Percentiles rank a stretch among this genome's conserved stretches.
Conservation (phyloP, 169 alveolate genomes). For the Toxoplasma gondii region DNA sequence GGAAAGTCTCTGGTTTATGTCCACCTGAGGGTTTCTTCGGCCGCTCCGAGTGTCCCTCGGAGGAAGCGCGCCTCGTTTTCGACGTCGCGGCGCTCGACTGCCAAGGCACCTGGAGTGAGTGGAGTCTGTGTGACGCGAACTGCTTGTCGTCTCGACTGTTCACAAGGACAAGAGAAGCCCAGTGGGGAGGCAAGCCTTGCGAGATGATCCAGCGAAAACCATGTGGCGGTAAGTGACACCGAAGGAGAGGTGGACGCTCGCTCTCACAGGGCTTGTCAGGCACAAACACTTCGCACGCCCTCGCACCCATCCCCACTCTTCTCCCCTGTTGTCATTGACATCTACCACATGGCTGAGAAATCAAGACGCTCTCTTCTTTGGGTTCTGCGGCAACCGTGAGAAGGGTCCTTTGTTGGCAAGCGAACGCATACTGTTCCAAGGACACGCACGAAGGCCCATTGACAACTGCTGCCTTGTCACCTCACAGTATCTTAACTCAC, state of each 20-base stretch:
- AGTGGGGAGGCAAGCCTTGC: slow-evolving; percentile 42
- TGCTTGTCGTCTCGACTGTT: slow-evolving; percentile 12
- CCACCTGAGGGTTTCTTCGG: slow-evolving; percentile 37
- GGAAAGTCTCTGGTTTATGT: background rate
- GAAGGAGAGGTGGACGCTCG: background rate
- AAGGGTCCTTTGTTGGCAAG: too few relatives aligned
- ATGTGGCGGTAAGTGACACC: slow-evolving; percentile 3
- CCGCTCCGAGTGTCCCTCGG: background rate
- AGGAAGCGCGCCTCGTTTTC: background rate
- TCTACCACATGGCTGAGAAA: too few relatives aligned
- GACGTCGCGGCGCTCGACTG: slow-evolving; percentile 32
- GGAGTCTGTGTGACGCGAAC: slow-evolving; percentile 31
- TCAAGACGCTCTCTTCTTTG: too few relatives aligned
- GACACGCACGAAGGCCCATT: too few relatives aligned
- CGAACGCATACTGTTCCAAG: too few relatives aligned
- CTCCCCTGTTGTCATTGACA: too few relatives aligned
- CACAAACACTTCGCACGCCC: too few relatives aligned
- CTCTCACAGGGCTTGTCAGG: too few relatives aligned
- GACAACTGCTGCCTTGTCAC: too few relatives aligned
- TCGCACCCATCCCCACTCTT: too few relatives aligned
- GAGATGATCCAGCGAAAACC: slow-evolving; percentile 2
- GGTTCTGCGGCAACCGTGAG: too few relatives aligned
- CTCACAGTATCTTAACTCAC: too few relatives aligned
- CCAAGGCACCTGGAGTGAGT: slow-evolving; percentile 28
- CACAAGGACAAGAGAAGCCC: background rate